phyloP scores from a whole-genome alignment of 768 basidiomycete genomes.

The Xerocomus brunneocitrinus region DNA sequence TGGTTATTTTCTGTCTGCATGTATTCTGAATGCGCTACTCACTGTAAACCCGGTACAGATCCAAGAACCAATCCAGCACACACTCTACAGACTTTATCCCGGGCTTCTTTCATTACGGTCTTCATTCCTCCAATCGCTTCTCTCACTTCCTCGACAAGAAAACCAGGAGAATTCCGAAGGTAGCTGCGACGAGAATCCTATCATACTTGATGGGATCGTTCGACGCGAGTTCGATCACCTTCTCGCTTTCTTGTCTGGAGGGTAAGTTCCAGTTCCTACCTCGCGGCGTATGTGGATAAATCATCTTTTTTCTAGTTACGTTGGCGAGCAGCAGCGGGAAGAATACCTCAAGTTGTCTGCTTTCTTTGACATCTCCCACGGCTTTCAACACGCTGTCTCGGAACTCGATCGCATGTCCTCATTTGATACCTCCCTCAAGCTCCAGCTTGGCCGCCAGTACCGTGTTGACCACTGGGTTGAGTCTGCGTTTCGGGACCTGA shows the following conservation, averaged over 20 bases:
- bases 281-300: no score
- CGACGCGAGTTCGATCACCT: conserved; percentile 2
- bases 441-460: conserved; percentile 5
- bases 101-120: not conserved
- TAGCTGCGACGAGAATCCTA: not conserved
- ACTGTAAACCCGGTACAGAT: not conserved
- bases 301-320: not conserved
- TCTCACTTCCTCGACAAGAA: not conserved
- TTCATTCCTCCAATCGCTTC: not conserved
- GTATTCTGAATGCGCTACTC: no score
- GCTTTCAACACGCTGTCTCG: conserved; percentile 3
- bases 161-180: not conserved
- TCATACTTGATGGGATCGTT: not conserved
- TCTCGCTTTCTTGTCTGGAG: not conserved
- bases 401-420: not conserved
- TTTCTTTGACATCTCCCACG: conserved; percentile 2
- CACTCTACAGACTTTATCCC: not conserved
- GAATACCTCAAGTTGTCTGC: conserved; percentile 5
- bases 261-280: not conserved
- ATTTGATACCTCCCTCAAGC: not conserved
- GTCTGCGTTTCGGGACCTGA: conserved; percentile 1
- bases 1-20: no score
- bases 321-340: not conserved
- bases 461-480: conserved; percentile 10
- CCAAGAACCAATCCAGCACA: not conserved